A percentile compares a stretch with the other conserved stretches of the same genome.
These are phyloP conservation scores for Agastache rugosa DNA, from an alignment of 257 asterid species.

Conservation along the genomic window DNA sequence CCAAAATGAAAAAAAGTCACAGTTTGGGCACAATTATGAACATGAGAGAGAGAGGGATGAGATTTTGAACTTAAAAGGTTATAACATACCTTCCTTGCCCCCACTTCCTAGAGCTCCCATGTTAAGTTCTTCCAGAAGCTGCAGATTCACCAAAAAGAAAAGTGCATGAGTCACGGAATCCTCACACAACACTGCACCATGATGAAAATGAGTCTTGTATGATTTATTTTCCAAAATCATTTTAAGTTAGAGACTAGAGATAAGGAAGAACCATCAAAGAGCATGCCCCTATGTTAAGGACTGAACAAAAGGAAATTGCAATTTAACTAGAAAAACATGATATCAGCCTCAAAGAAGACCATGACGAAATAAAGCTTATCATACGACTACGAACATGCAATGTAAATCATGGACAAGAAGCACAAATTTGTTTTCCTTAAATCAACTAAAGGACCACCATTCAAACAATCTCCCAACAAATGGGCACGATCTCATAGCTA, in stretches of 20 bases:
- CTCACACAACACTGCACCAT: not conserved
- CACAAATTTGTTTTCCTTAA: not conserved
- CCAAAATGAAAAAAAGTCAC: constrained; percentile 28
- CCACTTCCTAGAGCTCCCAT: constrained; percentile 59
- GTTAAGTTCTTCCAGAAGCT: constrained; percentile 89
- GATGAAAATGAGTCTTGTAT: constrained; percentile 5
- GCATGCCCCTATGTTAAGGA: constrained; percentile 7
- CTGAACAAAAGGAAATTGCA: not conserved
- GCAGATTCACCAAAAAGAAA: constrained; percentile 37
- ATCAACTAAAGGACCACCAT: not conserved
- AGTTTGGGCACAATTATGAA: constrained; percentile 17
- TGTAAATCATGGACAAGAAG: not conserved
- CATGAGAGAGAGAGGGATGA: constrained; percentile 14
- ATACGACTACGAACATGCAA: not conserved
- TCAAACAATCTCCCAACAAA: constrained; percentile 11
- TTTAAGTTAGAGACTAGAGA: not conserved
- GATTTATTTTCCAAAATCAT: constrained; percentile 4
- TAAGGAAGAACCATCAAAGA: constrained; percentile 16
- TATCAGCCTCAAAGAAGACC: not conserved
- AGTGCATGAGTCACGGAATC: constrained; percentile 18
- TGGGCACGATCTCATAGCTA: not conserved
- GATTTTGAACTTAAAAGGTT: constrained; percentile 13
- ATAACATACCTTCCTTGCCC: constrained; percentile 57
- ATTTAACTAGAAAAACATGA: not conserved
- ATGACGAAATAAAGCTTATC: not conserved